phyloP scores from a whole-genome alignment of 1,139 yeast genomes.

The Kazachstania sp. region DNA sequence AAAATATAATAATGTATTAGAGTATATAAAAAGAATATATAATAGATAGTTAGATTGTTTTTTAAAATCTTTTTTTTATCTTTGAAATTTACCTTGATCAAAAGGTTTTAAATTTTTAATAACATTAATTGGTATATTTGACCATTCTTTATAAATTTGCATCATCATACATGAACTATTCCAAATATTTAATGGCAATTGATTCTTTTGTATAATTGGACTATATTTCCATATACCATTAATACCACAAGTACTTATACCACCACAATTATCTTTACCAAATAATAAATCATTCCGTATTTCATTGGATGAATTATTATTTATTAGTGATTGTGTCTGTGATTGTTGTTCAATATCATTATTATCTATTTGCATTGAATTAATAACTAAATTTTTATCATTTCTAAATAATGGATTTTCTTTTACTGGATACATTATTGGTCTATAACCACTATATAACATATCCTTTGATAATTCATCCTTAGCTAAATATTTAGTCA shows the following conservation, averaged over 20 bases:
- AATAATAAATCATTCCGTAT: slow-evolving; percentile 3
- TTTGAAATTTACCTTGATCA: slow-evolving; percentile 7
- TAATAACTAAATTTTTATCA: slow-evolving; percentile 3
- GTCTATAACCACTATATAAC: slow-evolving; percentile 29
- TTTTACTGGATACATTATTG: slow-evolving; percentile 27
- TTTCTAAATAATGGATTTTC: slow-evolving; percentile 27
- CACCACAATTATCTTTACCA: slow-evolving; percentile 15
- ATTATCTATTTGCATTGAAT: not conserved
- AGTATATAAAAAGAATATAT: too few species aligned
- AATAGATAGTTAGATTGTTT: not conserved
- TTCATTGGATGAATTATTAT: not conserved
- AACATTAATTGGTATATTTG: slow-evolving; percentile 20
- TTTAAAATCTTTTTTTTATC: not conserved
- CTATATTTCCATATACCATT: slow-evolving; percentile 27
- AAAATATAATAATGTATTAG: too few species aligned
- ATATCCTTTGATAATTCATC: slow-evolving; percentile 24
- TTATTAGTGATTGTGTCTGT: too few species aligned
- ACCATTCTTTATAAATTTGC: slow-evolving; percentile 30
- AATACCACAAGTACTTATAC: slow-evolving; percentile 26
- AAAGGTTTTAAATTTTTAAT: slow-evolving; percentile 23
- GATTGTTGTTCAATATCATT: too few species aligned
- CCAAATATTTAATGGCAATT: slow-evolving; percentile 25
- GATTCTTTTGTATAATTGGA: slow-evolving; percentile 18
- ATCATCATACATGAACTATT: slow-evolving; percentile 25
- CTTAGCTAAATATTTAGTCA: slow-evolving; percentile 25